phyloP scores from a whole-genome alignment of 1,284 basidiomycete genomes.

The Rhodotorula sp. region DNA sequence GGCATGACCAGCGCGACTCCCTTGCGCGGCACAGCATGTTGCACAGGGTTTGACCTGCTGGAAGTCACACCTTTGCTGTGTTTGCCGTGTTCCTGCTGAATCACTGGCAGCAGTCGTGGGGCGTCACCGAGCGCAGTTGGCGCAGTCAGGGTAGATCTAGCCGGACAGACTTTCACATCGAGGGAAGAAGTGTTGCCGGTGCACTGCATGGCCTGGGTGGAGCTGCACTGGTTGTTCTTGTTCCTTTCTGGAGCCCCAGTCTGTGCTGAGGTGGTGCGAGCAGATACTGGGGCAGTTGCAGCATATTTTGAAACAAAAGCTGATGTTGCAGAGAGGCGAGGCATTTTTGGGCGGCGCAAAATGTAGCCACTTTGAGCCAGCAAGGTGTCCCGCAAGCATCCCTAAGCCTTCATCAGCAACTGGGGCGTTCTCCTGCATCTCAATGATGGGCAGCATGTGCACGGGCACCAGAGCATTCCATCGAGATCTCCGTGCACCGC shows the following conservation, averaged over 20 bases:
- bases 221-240: no score
- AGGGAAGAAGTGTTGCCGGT: conserved; percentile 54
- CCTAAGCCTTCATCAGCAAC: no score
- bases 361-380: conserved; percentile 87
- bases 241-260: no score
- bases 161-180: conserved; percentile 62
- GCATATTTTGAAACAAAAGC: conserved; percentile 56
- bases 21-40: conserved; percentile 67
- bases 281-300: conserved; percentile 55
- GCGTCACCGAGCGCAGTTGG: not conserved
- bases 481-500: conserved; percentile 97
- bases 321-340: conserved; percentile 59
- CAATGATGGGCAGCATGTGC: conserved; percentile 8
- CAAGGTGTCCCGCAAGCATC: conserved; percentile 69
- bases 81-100: no score
- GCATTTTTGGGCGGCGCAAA: conserved; percentile 67
- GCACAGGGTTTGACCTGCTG: conserved; percentile 64
- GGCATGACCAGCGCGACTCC: conserved; percentile 87
- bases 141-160: not conserved
- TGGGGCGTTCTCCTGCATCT: conserved; percentile 1
- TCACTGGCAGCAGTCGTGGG: not conserved
- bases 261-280: conserved; percentile 52
- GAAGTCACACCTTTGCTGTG: conserved; percentile 34
- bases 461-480: conserved; percentile 77
- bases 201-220: not conserved